Evolutionary conservation across 345 rosid genomes (phyloP), one percentile per base, ranked within the genome.

Genomic region (Eucalyptus victrix): DNA sequence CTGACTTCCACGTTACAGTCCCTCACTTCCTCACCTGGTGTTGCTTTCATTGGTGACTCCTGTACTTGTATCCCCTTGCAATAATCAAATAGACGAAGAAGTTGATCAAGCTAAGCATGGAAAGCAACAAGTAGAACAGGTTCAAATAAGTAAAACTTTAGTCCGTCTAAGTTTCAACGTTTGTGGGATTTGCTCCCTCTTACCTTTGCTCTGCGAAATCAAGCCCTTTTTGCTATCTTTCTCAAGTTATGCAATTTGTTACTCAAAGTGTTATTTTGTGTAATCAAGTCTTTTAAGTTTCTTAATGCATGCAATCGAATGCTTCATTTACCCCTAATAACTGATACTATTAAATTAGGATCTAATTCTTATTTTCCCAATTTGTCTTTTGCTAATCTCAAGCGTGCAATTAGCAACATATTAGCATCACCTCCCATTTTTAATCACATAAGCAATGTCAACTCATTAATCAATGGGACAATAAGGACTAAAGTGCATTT

Each of bases 51-150:
- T 1, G 95, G 94, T 34, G 80, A 69, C 80, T 69, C 72, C 65
- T 51, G 49, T 87, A 87, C 26, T 21, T 56, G 49, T 56, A 87
- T 69, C 58, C 0, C 32, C 54, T 45, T 49, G 87, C 58, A 49
- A 49, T 21, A 28, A 49, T 32, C 87, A 86, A 86, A 5, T 86
- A 86, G 87, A 86, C 32, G 40, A 5, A 51, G 47, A 87, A 51
- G 56, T 87, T 87, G 44, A 93, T 92, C 45, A 87, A 26, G 30
- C 92, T 91, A 16, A 90, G 32, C 47, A 42, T 90, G 18, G 94
- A 42, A 16, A 91, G 88, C 90, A 92, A 32, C 94, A 89, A n/a
- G n/a, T n/a, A n/a, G n/a, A n/a, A n/a, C n/a, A n/a, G n/a, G n/a
- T n/a, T n/a, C n/a, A n/a, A n/a, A n/a, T n/a, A 60, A 60, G 32